phyloP scores from a whole-genome alignment of 169 alveolate genomes.

The Miamiensis avidus region DNA sequence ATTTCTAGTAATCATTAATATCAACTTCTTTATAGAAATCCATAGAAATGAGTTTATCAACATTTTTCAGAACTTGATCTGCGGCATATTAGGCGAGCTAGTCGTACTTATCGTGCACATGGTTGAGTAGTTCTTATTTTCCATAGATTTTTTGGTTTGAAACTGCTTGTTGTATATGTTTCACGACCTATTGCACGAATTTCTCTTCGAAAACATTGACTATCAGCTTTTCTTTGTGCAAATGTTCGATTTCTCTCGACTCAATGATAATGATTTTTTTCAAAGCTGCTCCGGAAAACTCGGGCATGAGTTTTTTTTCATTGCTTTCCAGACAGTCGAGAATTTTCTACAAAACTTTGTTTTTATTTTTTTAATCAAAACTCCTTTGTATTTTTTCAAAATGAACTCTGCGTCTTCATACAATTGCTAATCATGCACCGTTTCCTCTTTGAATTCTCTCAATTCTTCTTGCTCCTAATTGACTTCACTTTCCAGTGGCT shows the following conservation, averaged over 20 bases:
- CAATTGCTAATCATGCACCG: background rate
- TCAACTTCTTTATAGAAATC: background rate
- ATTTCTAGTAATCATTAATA: background rate
- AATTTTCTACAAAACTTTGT: background rate
- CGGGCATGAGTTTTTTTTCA: background rate
- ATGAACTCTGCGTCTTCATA: background rate
- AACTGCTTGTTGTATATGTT: too few relatives aligned
- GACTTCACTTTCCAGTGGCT: background rate
- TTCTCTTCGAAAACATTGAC: background rate
- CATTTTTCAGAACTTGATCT: background rate
- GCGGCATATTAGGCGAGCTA: background rate
- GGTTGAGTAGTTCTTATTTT: too few relatives aligned
- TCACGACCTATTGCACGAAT: background rate
- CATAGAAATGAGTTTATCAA: background rate
- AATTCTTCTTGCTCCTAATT: background rate
- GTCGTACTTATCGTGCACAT: background rate
- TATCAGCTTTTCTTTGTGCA: background rate
- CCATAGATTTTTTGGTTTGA: background rate
- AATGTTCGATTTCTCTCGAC: background rate
- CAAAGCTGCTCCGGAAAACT: background rate
- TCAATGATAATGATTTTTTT: background rate
- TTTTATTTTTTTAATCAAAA: too few relatives aligned
- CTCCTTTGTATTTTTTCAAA: background rate
- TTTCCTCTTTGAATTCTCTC: background rate
- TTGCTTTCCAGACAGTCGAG: background rate